Conservation (phyloP, 345 rosid species). For the Atalantia buxifolia region DNA sequence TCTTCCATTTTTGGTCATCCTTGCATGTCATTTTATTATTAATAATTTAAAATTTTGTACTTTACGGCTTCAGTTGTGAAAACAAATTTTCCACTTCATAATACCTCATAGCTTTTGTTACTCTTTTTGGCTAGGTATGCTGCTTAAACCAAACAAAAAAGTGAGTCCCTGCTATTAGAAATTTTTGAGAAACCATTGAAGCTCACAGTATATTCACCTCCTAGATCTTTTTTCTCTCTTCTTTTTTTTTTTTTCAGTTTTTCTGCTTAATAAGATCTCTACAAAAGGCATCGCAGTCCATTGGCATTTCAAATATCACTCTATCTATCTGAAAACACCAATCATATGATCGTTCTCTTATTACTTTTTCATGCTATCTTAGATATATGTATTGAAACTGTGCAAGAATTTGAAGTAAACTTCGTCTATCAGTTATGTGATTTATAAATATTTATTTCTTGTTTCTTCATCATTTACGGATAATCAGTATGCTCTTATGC, state of each 20-base stretch:
- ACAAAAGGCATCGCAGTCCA: too few species aligned
- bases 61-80: not conserved
- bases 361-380: not conserved
- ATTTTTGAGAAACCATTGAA: not conserved
- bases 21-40: not conserved
- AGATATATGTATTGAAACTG: not conserved
- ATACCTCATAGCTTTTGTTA: not conserved
- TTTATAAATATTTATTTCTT: not conserved
- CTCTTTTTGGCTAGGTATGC: not conserved
- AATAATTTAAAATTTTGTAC: not conserved
- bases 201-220: too few species aligned
- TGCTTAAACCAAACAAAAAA: not conserved
- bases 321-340: not conserved
- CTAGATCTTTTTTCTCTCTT: too few species aligned
- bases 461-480: not conserved
- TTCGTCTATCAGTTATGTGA: not conserved
- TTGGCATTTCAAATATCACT: not conserved
- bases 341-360: not conserved
- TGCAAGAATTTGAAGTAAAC: too few species aligned
- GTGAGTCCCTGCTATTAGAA: not conserved
- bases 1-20: not conserved
- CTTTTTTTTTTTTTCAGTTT: not conserved
- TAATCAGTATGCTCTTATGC: constrained; percentile 15
- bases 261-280: not conserved
- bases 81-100: not conserved